A percentile compares a stretch with the other conserved stretches of the same genome.
These are phyloP conservation scores for Fusarium subglutinans DNA, from an alignment of 2,329 filamentous ascomycete species.

Conservation along the genomic window DNA sequence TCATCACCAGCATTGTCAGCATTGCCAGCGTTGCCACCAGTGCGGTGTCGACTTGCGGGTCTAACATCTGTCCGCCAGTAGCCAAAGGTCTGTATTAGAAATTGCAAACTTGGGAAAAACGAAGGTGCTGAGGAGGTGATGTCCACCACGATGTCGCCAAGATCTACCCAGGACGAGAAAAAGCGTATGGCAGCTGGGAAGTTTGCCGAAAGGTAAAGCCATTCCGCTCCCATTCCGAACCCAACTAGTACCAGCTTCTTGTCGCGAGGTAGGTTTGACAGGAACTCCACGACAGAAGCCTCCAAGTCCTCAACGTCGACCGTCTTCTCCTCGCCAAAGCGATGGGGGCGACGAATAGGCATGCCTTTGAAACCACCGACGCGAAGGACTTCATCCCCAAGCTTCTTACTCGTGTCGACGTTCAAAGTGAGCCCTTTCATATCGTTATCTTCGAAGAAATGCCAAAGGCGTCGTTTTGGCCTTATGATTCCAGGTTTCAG, in stretches of 20 bases:
- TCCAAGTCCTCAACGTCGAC: neutral
- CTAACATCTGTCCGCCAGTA: constrained; percentile 15
- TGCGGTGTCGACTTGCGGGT: neutral
- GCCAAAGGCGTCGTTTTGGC: neutral
- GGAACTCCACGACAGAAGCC: neutral
- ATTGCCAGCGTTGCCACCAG: neutral
- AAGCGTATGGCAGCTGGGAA: constrained; percentile 9
- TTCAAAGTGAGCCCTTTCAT: constrained; percentile 11
- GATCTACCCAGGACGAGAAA: constrained; percentile 26
- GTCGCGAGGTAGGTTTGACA: neutral
- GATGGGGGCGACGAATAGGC: constrained; percentile 13
- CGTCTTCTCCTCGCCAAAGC: constrained; percentile 13
- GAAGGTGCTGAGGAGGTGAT: neutral
- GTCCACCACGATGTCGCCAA: constrained; percentile 20
- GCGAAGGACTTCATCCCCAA: neutral
- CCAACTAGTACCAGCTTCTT: neutral
- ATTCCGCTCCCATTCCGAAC: constrained; percentile 25
- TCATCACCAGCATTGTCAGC: constrained; percentile 31
- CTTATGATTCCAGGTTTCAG: neutral
- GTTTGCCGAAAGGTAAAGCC: constrained; percentile 4
- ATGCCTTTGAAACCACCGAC: neutral
- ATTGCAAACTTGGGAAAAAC: neutral
- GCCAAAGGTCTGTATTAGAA: neutral
- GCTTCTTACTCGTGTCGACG: neutral
- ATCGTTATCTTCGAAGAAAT: neutral